phyloP scores from a whole-genome alignment of 2,329 filamentous ascomycete genomes.

The Keithomyces neogunnii region DNA sequence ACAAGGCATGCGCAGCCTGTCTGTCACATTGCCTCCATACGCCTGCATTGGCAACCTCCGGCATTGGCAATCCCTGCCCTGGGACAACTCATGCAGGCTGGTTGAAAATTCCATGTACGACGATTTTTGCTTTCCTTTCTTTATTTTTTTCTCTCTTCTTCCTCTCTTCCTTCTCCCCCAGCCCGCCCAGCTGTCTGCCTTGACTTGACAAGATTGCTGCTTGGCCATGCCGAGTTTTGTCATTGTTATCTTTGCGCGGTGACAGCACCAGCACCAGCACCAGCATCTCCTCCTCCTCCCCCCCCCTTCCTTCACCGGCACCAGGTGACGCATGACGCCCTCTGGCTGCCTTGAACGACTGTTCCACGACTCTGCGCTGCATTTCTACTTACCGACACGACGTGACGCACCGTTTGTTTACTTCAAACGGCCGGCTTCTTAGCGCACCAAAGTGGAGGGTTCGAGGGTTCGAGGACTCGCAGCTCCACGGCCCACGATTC shows the following conservation, averaged over 20 bases:
- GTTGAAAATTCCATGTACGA: neutral
- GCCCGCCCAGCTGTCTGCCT: neutral
- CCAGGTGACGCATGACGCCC: neutral
- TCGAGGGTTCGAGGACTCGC: too few relatives aligned
- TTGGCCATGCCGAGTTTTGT: neutral
- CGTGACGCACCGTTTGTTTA: neutral
- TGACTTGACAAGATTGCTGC: neutral
- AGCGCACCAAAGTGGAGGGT: neutral
- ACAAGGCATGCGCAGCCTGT: neutral
- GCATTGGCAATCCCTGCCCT: constrained; percentile 8
- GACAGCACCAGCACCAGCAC: neutral
- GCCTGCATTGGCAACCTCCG: neutral
- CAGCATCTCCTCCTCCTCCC: neutral
- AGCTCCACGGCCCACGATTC: neutral
- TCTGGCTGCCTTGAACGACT: neutral
- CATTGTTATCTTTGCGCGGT: neutral
- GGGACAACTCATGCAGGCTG: constrained; percentile 1
- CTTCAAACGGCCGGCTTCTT: neutral
- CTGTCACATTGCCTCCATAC: neutral
- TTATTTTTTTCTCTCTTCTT: neutral
- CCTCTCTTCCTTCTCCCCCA: neutral
- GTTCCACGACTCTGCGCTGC: neutral
- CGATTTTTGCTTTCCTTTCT: neutral
- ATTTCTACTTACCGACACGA: neutral
- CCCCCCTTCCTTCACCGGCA: too few relatives aligned